Evolutionary conservation across 2,329 filamentous ascomycete genomes (phyloP), one percentile per base, ranked within the genome.

Genomic region (Hypomyces perniciosus): DNA sequence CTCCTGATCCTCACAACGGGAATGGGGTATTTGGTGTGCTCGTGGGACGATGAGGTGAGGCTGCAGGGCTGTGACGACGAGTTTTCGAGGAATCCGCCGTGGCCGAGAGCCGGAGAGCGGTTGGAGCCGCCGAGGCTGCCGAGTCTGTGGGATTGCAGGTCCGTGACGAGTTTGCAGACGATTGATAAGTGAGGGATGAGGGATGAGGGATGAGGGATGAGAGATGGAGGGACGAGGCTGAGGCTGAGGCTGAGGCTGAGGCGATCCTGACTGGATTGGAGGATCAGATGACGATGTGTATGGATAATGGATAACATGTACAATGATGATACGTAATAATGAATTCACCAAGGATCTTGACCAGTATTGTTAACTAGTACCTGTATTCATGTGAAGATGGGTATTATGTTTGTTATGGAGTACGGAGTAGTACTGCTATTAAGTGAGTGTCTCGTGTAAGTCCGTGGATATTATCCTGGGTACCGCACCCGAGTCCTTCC

Each of bases 1-100:
- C 52, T 54, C 9, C 44, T 54, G 29, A 45, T 54, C 27, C 31
- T 51, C 29, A 52, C 51, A 3, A 53, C 51, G 4, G 51, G 51
- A 12, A 48, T 44, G 28, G 51, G 51, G 27, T 53, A 34, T 31
- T 44, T 53, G 42, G 20, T 53, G 43, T 37, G 45, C 10, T 47
- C 51, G n/a, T 53, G 44, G 31, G 47, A 47, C 6, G 35, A 49
- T 3, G 31, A 42, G 10, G 8, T 53, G 10, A 33, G 46, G n/a
- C 41, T 53, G 8, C 51, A 46, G n/a, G 51, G 51, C 2, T 12
- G 41, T 8, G 44, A 33, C 26, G 33, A 27, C 8, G 20, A 26
- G 28, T 28, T 6, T 10, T 47, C 39, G 33, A 37, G 30, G 33
- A 53, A 51, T n/a, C 47, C 48, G 7, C 48, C 47, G 10, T 46